Evolutionary conservation across 768 basidiomycete genomes (phyloP), one percentile per base, ranked within the genome.

Genomic region (Asterophora parasitica): DNA sequence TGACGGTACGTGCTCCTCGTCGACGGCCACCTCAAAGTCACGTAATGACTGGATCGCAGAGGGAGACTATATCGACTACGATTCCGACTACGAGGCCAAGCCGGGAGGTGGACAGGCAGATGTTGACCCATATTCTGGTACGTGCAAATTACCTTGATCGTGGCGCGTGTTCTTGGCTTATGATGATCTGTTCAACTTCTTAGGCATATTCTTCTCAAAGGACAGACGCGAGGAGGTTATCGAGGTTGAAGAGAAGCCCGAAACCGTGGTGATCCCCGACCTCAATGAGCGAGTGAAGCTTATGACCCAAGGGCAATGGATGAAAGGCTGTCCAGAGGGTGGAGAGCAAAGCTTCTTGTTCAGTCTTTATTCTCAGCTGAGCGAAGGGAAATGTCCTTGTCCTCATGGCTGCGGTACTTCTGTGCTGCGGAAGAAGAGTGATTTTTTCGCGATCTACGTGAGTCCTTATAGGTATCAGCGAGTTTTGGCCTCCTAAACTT

Each of bases 281-380:
- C 54, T 61, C 7, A 66, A 64, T 33, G 76, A 80, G 47, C 65
- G 65, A 13, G 73, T 82, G 27, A 79, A 79, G 54, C 68, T 93
- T 33, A 82, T 95, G 78, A 83, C 83, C 16, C 88, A 90, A 65
- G 90, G 89, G 20, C 84, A 93, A 61, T 96, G 92, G 92, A 96
- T 96, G 93, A 90, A 88, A 62, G 93, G 93, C 15, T 96, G 93
- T 65, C 92, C 93, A 0, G 92, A 95, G 64, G 90, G 88, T 43
- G 83, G 85, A 58, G 92, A 96, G 64, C 92, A 96, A 61, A 81
- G 81, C 49, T 88, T 87, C 67, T 71, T 96, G 43, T 96, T 96
- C 67, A 78, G 82, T 53, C 76, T 92, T 26, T 94, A 92, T 64
- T 78, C 82, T 39, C 77, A 86, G 54, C 73, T 94, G 43, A 77